These are phyloP conservation scores for Fraxinus nigra DNA, from an alignment of 305 asterid genomes.

Conservation along the genomic window DNA sequence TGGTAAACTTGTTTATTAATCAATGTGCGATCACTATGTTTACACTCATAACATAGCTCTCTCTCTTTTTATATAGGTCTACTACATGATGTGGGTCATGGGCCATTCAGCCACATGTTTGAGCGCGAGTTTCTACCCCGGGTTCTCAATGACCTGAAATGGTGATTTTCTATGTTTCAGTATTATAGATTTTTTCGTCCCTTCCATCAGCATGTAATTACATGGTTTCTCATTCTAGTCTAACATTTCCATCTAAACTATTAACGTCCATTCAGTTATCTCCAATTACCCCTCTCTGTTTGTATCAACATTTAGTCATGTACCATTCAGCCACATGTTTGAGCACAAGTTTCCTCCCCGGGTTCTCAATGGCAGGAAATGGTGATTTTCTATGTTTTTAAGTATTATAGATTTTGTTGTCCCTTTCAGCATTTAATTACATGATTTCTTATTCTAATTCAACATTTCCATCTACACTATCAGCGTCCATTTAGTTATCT, in stretches of 20 bases:
- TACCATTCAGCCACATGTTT: conserved; percentile 92
- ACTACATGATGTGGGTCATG: conserved; percentile 93
- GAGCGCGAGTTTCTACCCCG: conserved; percentile 76
- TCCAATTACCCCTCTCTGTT: neutral
- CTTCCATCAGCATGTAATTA: conserved; percentile 9
- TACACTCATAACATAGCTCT: conserved; percentile 13
- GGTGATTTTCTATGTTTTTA: conserved; percentile 34
- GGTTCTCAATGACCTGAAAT: conserved; percentile 50
- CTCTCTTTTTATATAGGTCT: conserved; percentile 55
- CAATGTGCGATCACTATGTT: conserved; percentile 9
- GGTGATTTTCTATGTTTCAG: conserved; percentile 35
- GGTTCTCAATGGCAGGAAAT: conserved; percentile 49
- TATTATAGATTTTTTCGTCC: neutral
- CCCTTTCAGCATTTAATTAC: conserved; percentile 4
- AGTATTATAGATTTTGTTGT: neutral
- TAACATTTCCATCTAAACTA: neutral
- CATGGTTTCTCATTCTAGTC: conserved; percentile 7
- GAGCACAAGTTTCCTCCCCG: conserved; percentile 68
- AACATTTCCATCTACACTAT: neutral
- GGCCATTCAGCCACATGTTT: conserved; percentile 93
- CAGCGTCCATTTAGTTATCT: conserved; percentile 2
- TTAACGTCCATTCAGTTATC: conserved; percentile 3
- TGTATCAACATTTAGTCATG: conserved; percentile 42
- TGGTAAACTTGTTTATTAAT: conserved; percentile 61
- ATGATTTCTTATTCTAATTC: conserved; percentile 6